A percentile compares a stretch with the other conserved stretches of the same genome.
phyloP scores from a whole-genome alignment of 2,329 filamentous ascomycete species.

The Sarocladium oryzae region DNA sequence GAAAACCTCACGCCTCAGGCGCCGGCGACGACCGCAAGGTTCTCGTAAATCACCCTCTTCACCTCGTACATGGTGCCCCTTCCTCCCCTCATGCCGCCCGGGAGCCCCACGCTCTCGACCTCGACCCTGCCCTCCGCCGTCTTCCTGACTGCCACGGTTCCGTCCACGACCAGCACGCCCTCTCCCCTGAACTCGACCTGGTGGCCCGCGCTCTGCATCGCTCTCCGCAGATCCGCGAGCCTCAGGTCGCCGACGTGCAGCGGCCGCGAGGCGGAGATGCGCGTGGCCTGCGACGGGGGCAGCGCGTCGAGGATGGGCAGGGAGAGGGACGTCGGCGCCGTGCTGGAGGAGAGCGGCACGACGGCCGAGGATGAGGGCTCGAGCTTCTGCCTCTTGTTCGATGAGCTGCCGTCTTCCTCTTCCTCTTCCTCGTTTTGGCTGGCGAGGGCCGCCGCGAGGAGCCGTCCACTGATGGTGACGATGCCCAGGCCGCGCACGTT shows the following conservation, averaged over 20 bases:
- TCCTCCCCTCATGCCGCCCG: conserved; percentile 19
- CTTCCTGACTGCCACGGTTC: conserved; percentile 82
- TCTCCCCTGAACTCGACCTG: conserved; percentile 90
- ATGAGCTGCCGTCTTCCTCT: conserved; percentile 3
- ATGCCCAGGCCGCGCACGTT: conserved; percentile 84
- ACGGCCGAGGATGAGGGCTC: conserved; percentile 22
- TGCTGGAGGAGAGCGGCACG: conserved; percentile 19
- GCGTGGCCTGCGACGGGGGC: conserved; percentile 44
- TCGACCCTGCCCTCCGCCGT: conserved; percentile 81
- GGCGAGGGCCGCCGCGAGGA: conserved; percentile 32
- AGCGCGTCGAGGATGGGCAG: conserved; percentile 47
- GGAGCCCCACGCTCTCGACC: conserved; percentile 66
- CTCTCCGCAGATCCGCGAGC: conserved; percentile 76
- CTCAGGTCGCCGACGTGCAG: conserved; percentile 92
- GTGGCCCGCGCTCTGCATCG: conserved; percentile 77
- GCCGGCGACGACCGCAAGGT: conserved; percentile 82
- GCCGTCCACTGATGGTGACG: conserved; percentile 80
- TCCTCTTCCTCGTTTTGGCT: conserved; percentile 38
- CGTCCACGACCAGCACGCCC: conserved; percentile 84
- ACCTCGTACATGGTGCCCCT: conserved; percentile 77
- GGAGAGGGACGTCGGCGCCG: conserved; percentile 12
- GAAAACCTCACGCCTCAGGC: conserved; percentile 43
- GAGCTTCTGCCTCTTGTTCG: conserved; percentile 45
- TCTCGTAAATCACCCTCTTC: conserved; percentile 86
- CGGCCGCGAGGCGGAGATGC: conserved; percentile 72